A percentile compares a stretch with the other conserved stretches of the same genome.
phyloP scores from a whole-genome alignment of 371 early-diverging fungal species.

The Rhizopus arrhizus region DNA sequence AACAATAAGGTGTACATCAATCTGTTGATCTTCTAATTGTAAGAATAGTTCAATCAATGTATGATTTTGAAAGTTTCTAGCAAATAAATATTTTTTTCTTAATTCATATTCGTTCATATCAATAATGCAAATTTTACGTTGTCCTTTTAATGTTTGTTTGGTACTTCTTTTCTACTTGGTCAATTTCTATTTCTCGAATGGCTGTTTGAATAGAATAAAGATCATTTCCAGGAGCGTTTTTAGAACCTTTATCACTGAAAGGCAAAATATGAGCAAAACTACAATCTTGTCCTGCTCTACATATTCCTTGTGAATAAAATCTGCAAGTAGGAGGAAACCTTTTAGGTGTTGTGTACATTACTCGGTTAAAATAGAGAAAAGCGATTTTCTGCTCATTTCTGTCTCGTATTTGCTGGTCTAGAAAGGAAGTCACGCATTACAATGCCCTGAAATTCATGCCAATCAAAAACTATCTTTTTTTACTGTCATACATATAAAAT shows the following conservation, averaged over 20 bases:
- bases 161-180: conserved; percentile 44
- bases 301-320: conserved; percentile 49
- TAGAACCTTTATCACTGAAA: conserved; percentile 27
- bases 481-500: too few species aligned
- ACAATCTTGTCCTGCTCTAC: conserved; percentile 52
- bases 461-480: too few species aligned
- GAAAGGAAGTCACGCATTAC: not conserved
- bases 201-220: conserved; percentile 38
- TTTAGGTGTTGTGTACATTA: conserved; percentile 33
- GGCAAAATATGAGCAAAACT: conserved; percentile 53
- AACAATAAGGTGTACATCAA: conserved; percentile 36
- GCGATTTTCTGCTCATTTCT: not conserved
- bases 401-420: not conserved
- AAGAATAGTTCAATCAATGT: conserved; percentile 30
- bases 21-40: conserved; percentile 25
- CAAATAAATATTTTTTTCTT: not conserved
- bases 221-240: conserved; percentile 16
- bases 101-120: not conserved
- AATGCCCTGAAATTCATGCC: not conserved
- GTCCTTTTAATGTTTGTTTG: conserved; percentile 25
- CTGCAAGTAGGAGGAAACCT: conserved; percentile 54
- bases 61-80: conserved; percentile 16
- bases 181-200: conserved; percentile 44
- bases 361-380: not conserved
- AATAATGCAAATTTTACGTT: conserved; percentile 18